Percentiles rank a stretch among this genome's conserved stretches.
Conservation (phyloP, 2,329 filamentous ascomycete genomes). For the Penicillium expansum region DNA sequence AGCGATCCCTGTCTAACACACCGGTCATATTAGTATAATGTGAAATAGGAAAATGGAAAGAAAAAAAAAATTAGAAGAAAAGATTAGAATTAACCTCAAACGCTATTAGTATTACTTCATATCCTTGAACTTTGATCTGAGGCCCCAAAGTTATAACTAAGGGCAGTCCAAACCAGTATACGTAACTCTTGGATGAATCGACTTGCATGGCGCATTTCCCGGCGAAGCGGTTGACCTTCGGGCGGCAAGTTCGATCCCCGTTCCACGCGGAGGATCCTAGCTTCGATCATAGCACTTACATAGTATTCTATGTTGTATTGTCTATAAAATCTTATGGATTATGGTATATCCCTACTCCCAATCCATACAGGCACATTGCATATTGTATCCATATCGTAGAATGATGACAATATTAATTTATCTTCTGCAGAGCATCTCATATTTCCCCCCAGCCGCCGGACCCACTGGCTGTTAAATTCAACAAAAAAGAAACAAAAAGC, state of each 20-base stretch:
- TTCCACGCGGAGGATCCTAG: constrained; percentile 13
- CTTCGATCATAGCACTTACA: constrained; percentile 8
- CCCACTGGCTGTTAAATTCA: constrained; percentile 1
- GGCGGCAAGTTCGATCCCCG: constrained; percentile 11
- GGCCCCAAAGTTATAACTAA: not conserved
- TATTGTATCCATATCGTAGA: not conserved
- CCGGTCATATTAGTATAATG: not conserved
- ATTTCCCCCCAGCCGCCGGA: constrained; percentile 7
- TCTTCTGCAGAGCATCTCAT: constrained; percentile 5
- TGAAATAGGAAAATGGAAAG: not conserved
- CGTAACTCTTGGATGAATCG: not conserved
- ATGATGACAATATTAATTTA: not conserved
- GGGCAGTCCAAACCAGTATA: not conserved
- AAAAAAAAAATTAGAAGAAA: no score
- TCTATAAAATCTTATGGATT: not conserved
- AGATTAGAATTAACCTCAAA: not conserved
- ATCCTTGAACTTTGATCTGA: no score
- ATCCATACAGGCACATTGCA: not conserved
- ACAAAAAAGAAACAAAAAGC: constrained; percentile 15
- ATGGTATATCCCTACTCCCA: not conserved
- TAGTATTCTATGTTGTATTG: not conserved
- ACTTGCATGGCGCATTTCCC: constrained; percentile 10
- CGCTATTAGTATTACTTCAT: not conserved
- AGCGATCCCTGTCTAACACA: not conserved
- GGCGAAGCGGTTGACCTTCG: constrained; percentile 13